These are phyloP conservation scores for Anthostomella pinea DNA, from an alignment of 2,329 filamentous ascomycete genomes.

Conservation along the genomic window DNA sequence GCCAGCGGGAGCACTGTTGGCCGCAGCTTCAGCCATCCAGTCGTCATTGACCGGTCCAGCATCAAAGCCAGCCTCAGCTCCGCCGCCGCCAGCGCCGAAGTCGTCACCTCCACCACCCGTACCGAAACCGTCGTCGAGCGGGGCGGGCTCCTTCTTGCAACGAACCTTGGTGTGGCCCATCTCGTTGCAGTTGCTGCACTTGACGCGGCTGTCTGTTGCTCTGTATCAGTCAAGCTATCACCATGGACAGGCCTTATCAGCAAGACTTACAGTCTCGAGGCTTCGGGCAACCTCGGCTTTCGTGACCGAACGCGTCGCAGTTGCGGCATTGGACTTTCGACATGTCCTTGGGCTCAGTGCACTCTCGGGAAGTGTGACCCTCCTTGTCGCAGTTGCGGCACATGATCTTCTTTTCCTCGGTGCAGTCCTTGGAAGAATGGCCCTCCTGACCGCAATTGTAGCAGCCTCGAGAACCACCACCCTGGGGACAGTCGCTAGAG, in stretches of 20 bases:
- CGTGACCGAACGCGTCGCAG: slow-evolving; percentile 51
- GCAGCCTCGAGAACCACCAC: slow-evolving; percentile 48
- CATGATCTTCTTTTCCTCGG: slow-evolving; percentile 43
- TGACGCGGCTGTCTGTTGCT: slow-evolving; percentile 46
- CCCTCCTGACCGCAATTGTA: slow-evolving; percentile 64
- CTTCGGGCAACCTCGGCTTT: slow-evolving; percentile 49
- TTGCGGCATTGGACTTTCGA: slow-evolving; percentile 46
- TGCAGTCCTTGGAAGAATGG: slow-evolving; percentile 53
- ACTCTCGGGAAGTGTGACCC: slow-evolving; percentile 63
- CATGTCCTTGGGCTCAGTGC: slow-evolving; percentile 46
- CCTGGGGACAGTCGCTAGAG: slow-evolving; percentile 61
- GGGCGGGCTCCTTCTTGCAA: slow-evolving; percentile 31
- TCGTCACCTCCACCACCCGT: slow-evolving; percentile 7
- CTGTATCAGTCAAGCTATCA: slow-evolving; percentile 20
- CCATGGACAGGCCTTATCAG: too few relatives aligned
- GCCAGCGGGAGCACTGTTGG: too few relatives aligned
- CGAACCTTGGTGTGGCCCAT: slow-evolving; percentile 42
- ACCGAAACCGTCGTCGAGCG: slow-evolving; percentile 11
- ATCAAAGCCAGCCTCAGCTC: slow-evolving; percentile 7
- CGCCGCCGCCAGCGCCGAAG: slow-evolving; percentile 7
- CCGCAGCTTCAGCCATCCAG: slow-evolving; percentile 6
- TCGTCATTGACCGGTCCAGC: background rate
- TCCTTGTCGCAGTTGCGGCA: slow-evolving; percentile 61
- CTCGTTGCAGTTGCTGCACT: slow-evolving; percentile 56
- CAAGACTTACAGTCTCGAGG: slow-evolving; percentile 54